Conservation (phyloP, 2,329 filamentous ascomycete genomes). For the Aspergillus phoenicis region DNA sequence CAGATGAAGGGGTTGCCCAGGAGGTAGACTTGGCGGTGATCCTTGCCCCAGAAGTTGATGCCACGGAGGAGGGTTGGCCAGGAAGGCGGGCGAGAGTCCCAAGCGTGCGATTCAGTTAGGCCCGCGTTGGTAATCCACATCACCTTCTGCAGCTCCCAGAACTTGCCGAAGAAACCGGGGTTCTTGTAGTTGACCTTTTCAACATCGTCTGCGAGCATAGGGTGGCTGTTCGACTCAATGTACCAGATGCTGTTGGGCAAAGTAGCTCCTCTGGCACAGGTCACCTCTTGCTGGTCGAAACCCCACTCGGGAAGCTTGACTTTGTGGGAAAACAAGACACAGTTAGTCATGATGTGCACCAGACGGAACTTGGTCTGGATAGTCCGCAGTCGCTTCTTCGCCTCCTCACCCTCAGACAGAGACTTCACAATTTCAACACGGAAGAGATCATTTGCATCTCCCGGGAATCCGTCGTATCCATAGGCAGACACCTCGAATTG, state of each 20-base stretch:
- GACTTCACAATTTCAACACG: conserved; percentile 91
- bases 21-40: conserved; percentile 93
- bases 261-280: conserved; percentile 86
- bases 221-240: conserved; percentile 86
- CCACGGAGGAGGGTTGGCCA: conserved; percentile 92
- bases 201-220: conserved; percentile 69
- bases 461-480: conserved; percentile 93
- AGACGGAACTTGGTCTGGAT: conserved; percentile 97
- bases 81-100: conserved; percentile 91
- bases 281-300: conserved; percentile 98
- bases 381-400: conserved; percentile 83
- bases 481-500: conserved; percentile 97
- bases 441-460: conserved; percentile 96
- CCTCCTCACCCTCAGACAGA: conserved; percentile 74
- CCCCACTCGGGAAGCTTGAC: conserved; percentile 98
- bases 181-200: conserved; percentile 96
- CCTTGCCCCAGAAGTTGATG: conserved; percentile 98
- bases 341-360: conserved; percentile 95
- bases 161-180: conserved; percentile 95
- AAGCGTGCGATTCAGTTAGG: conserved; percentile 92
- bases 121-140: conserved; percentile 99
- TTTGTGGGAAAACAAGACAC: conserved; percentile 95
- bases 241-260: conserved; percentile 98
- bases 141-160: conserved; percentile 93
- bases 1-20: conserved; percentile 93